Percentiles rank a stretch among this genome's conserved stretches.
Evolutionary conservation across 495 filamentous ascomycete species (phyloP).

Genomic region (Sordaria brevicollis): DNA sequence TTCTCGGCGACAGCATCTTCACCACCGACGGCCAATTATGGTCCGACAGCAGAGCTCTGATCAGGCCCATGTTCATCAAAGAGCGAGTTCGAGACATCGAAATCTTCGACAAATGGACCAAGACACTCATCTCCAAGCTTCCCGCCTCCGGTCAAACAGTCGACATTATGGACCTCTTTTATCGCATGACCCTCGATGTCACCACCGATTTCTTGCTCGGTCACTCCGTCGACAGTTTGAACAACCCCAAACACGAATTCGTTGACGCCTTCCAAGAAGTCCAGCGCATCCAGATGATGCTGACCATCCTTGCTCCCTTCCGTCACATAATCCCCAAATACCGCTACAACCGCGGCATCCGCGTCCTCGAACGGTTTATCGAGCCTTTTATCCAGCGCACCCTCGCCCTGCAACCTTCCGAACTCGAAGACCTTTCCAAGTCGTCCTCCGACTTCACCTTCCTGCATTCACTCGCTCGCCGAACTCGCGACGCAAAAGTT

Average conservation of each 20-base stretch:
- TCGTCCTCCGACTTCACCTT: slow-evolving; percentile 35
- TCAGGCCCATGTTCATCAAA: slow-evolving; percentile 49
- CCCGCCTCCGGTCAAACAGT: slow-evolving; percentile 30
- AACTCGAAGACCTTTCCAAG: slow-evolving; percentile 39
- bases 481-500: slow-evolving; percentile 33
- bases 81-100: slow-evolving; percentile 34
- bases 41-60: slow-evolving; percentile 41
- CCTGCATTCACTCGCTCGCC: slow-evolving; percentile 35
- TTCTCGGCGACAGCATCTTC: slow-evolving; percentile 50
- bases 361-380: slow-evolving; percentile 39
- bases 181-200: slow-evolving; percentile 45
- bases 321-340: slow-evolving; percentile 29
- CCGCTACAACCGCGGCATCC: slow-evolving; percentile 32
- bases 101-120: slow-evolving; percentile 42
- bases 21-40: slow-evolving; percentile 45
- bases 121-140: slow-evolving; percentile 30
- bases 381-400: slow-evolving; percentile 42
- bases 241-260: slow-evolving; percentile 41
- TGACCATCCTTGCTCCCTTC: slow-evolving; percentile 35
- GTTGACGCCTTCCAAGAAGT: slow-evolving; percentile 43
- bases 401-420: slow-evolving; percentile 34
- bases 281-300: slow-evolving; percentile 37
- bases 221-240: slow-evolving; percentile 38
- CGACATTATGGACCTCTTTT: slow-evolving; percentile 44
- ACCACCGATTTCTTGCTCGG: slow-evolving; percentile 52